Evolutionary conservation across 179 eudicot genomes (phyloP).

Genomic region (Pouteria campechiana): DNA sequence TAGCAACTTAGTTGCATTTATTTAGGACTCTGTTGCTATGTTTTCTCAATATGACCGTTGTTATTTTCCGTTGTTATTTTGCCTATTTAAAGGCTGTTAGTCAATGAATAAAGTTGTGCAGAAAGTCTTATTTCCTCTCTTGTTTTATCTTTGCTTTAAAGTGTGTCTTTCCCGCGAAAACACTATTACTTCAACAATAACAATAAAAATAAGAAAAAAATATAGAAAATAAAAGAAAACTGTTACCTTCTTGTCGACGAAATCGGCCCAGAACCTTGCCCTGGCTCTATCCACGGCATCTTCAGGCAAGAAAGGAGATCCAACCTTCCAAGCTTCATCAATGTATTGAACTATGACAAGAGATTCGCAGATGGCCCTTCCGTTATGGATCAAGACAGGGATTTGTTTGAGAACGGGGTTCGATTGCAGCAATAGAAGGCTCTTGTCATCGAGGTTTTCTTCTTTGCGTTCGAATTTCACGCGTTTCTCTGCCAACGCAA

Average conservation of each 20-base stretch:
- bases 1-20: too few species aligned
- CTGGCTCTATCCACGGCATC: constrained; percentile 1
- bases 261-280: constrained; percentile 1
- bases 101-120: too few species aligned
- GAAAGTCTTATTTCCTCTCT: too few species aligned
- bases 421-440: background rate
- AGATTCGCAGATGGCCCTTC: constrained; percentile 2
- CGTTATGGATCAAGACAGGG: constrained; percentile 1
- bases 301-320: background rate
- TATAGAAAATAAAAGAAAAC: too few species aligned
- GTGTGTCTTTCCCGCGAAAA: too few species aligned
- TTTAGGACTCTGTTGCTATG: too few species aligned
- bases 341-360: constrained; percentile 4
- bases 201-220: too few species aligned
- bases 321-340: background rate
- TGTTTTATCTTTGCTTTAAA: too few species aligned
- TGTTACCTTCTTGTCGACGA: constrained; percentile 3
- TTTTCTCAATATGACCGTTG: too few species aligned
- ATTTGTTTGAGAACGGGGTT: constrained; percentile 3
- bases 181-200: too few species aligned
- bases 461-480: background rate
- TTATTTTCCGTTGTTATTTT: too few species aligned
- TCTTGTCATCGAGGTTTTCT: background rate
- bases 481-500: background rate
- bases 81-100: too few species aligned